Evolutionary conservation across 1,284 basidiomycete genomes (phyloP), one percentile per base, ranked within the genome.

Genomic region (Testicularia cyperi): DNA sequence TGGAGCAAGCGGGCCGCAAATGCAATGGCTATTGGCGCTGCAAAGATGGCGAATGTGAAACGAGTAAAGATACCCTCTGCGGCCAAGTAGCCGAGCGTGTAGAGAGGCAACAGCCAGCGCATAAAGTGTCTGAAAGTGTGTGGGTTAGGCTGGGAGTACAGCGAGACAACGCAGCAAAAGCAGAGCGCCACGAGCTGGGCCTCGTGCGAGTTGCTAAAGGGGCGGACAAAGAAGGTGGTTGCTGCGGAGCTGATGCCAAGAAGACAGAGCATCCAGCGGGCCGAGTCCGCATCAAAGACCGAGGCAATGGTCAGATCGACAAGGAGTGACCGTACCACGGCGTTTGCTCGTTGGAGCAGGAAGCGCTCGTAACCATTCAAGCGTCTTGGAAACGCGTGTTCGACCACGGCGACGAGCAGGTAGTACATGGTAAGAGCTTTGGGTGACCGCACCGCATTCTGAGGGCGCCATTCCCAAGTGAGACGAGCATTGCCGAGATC

Each of bases 151-250:
- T 6, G 9, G 15, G 33, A 13, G 20, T 6, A 9, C 19, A 21
- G 25, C 20, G 27, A 10, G 35, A 51, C 7, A 34, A 36, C 7
- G 27, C 13, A 6, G 41, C 6, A 5, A 23, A 70, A 20, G 12
- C 55, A 22, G 3, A 49, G 10, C 0, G 65, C 68, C 6, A 77
- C 30, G 14, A 60, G 19, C 21, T 60, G 15, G 0, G 72, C 51
- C 42, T 78, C 77, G 33, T 68, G 28, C 5, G 74, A 44, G 40
- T 78, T 78, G 37, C 74, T 76, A 40, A 78, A 75, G 2, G 77
- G 69, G 2, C 77, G 69, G 4, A 70, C 52, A 20, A 67, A 40
- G 45, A 77, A 77, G 2, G 72, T 60, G 2, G 76, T 67, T 9
- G 63, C 41, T 35, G 72, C 37, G 2, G 68, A 67, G 2, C 68